Conservation (phyloP, 148 eudicot genomes). For the Silene conica region DNA sequence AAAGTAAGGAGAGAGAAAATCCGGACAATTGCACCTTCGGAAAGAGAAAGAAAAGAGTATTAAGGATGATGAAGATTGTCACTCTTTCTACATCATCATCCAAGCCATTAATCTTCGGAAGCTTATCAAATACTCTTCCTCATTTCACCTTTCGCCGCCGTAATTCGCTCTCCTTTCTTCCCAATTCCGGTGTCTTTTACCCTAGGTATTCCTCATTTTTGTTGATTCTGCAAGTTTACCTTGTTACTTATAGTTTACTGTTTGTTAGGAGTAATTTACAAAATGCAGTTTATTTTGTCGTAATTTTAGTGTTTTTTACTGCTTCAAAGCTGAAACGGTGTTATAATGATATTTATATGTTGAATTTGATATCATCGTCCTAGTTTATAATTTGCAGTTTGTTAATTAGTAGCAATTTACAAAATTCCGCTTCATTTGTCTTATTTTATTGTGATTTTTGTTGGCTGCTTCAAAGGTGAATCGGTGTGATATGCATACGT, state of each 20-base stretch:
- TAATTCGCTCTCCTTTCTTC: constrained; percentile 13
- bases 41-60: neutral
- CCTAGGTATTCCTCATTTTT: neutral
- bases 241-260: neutral
- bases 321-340: too few species aligned
- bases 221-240: neutral
- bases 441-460: too few species aligned
- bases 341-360: too few species aligned
- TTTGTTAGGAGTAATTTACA: neutral
- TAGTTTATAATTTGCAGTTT: neutral
- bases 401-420: neutral
- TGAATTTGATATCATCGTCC: too few species aligned
- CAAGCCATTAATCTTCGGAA: constrained; percentile 11
- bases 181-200: constrained; percentile 5
- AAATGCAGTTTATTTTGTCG: neutral
- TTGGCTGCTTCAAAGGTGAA: too few species aligned
- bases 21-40: neutral
- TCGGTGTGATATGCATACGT: too few species aligned
- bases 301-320: neutral
- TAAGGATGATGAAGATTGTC: constrained; percentile 16
- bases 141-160: constrained; percentile 10
- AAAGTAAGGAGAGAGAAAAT: neutral
- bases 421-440: neutral
- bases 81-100: constrained; percentile 13
- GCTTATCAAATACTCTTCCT: constrained; percentile 4